Evolutionary conservation across 129 eudicot genomes (phyloP).

Genomic region (Centrapalus pauciflorus): DNA sequence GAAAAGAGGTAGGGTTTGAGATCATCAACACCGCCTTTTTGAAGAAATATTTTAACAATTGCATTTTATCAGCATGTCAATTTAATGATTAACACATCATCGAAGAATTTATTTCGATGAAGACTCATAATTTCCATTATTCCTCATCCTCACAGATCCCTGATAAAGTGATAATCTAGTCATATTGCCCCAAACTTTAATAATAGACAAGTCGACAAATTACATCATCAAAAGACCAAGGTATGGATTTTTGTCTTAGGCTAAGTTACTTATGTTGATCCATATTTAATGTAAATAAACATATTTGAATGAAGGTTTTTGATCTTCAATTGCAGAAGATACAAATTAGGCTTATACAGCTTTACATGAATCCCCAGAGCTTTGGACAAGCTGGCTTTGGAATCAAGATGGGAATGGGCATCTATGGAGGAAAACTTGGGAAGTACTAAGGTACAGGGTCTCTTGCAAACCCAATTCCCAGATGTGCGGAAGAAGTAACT

Average conservation of each 20-base stretch:
- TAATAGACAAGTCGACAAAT: background rate
- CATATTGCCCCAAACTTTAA: background rate
- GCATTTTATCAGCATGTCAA: background rate
- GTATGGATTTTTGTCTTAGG: background rate
- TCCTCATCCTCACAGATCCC: too few relatives aligned
- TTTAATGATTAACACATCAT: too few relatives aligned
- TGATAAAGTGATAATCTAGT: background rate
- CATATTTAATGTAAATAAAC: background rate
- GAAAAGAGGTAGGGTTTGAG: constrained; percentile 1
- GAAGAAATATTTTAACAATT: background rate
- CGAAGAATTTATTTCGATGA: background rate
- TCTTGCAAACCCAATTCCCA: background rate
- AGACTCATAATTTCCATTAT: background rate
- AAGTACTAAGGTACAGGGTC: background rate
- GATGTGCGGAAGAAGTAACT: background rate
- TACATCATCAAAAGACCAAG: background rate
- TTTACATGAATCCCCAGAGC: background rate
- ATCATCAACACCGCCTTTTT: background rate
- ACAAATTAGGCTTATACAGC: background rate
- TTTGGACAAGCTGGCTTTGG: background rate
- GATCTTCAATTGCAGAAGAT: background rate
- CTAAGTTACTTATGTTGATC: background rate
- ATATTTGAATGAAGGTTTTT: background rate
- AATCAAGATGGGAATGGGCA: background rate
- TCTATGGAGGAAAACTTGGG: background rate